A percentile compares a stretch with the other conserved stretches of the same genome.
Evolutionary conservation across 2,329 filamentous ascomycete genomes (phyloP).

Genomic region (Nemania bipapillata): DNA sequence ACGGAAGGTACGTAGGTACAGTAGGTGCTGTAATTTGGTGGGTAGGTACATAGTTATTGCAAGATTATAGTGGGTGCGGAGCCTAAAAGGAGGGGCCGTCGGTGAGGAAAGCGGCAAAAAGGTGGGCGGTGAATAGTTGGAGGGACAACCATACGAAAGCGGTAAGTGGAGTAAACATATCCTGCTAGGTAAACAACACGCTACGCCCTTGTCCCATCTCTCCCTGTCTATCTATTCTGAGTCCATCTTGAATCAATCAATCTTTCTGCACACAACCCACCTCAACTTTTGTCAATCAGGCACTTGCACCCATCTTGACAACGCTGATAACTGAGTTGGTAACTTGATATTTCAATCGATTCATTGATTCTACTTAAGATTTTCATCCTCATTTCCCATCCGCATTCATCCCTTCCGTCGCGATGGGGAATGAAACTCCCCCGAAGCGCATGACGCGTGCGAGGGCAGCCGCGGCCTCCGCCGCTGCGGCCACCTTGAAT

Average conservation of each 20-base stretch:
- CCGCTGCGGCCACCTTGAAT: conserved; percentile 55
- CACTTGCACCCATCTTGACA: conserved; percentile 27
- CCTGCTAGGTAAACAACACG: conserved; percentile 15
- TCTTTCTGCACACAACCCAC: conserved; percentile 2
- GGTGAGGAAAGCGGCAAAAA: neutral
- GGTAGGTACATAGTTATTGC: neutral
- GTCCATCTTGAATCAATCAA: conserved; percentile 22
- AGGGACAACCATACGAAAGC: conserved; percentile 4
- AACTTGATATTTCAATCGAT: conserved; percentile 16
- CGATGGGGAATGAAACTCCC: conserved; percentile 66
- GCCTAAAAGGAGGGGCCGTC: neutral
- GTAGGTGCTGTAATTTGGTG: neutral
- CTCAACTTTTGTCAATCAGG: conserved; percentile 21
- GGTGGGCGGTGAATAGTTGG: conserved; percentile 9
- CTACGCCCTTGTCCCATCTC: conserved; percentile 17
- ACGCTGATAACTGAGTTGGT: neutral
- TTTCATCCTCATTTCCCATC: conserved; percentile 26
- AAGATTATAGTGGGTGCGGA: neutral
- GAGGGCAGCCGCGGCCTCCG: conserved; percentile 49
- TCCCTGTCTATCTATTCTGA: conserved; percentile 1
- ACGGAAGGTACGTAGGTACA: neutral
- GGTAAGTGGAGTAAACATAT: conserved; percentile 6
- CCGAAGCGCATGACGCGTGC: conserved; percentile 70
- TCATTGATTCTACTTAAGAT: conserved; percentile 5
- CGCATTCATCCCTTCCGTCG: conserved; percentile 36